Percentiles rank a stretch among this genome's conserved stretches.
These are phyloP conservation scores for Aspergillus tamarii DNA, from an alignment of 2,329 filamentous ascomycete species.

Conservation along the genomic window DNA sequence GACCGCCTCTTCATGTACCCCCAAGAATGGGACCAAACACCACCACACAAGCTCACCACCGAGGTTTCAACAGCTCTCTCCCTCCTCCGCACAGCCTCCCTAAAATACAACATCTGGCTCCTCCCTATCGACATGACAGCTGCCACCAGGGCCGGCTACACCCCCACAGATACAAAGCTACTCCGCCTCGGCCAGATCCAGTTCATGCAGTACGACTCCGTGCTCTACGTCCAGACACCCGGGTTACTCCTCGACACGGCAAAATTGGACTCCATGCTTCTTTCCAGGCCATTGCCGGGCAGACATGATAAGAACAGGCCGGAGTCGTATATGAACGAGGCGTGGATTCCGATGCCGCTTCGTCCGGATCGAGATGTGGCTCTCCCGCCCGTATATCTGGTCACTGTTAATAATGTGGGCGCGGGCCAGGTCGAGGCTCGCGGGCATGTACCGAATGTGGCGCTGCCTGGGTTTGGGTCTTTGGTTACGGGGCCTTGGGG, in stretches of 20 bases:
- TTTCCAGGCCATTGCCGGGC: slow-evolving; percentile 37
- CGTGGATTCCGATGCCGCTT: slow-evolving; percentile 42
- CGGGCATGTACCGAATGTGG: slow-evolving; percentile 40
- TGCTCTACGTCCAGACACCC: slow-evolving; percentile 47
- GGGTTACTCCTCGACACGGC: slow-evolving; percentile 43
- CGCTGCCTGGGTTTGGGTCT: slow-evolving; percentile 36
- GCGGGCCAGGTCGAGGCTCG: slow-evolving; percentile 39
- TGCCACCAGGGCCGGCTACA: slow-evolving; percentile 36
- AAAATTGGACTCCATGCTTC: slow-evolving; percentile 44
- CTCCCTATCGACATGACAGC: slow-evolving; percentile 45
- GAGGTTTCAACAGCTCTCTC: slow-evolving; percentile 38
- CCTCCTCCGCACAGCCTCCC: slow-evolving; percentile 42
- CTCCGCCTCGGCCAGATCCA: slow-evolving; percentile 43
- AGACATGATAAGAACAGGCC: slow-evolving; percentile 35
- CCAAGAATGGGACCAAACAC: slow-evolving; percentile 46
- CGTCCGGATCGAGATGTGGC: slow-evolving; percentile 33
- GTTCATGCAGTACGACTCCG: slow-evolving; percentile 48
- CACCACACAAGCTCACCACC: slow-evolving; percentile 25
- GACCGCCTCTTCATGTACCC: slow-evolving; percentile 53
- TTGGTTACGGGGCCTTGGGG: slow-evolving; percentile 34
- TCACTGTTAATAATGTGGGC: slow-evolving; percentile 42
- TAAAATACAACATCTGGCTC: slow-evolving; percentile 45
- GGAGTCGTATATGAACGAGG: slow-evolving; percentile 43
- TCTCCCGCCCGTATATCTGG: slow-evolving; percentile 40
- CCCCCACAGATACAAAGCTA: slow-evolving; percentile 39